Conservation (phyloP, 2,329 filamentous ascomycete species). For the Colletotrichum orbiculare region DNA sequence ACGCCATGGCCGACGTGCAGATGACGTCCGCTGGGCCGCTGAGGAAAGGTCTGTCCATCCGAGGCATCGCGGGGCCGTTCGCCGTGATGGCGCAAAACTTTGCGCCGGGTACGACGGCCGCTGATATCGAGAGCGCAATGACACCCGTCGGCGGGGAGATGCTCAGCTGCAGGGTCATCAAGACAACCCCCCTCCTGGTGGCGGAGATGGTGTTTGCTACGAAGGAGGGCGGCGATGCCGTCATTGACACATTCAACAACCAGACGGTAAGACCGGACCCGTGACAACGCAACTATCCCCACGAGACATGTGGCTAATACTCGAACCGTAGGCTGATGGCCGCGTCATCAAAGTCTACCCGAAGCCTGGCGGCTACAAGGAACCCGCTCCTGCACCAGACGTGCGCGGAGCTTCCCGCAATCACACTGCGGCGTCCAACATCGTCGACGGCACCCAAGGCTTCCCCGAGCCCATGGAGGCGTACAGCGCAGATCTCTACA, state of each 20-base stretch:
- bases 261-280: constrained; percentile 69
- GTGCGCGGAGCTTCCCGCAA: constrained; percentile 42
- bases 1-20: constrained; percentile 43
- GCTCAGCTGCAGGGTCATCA: constrained; percentile 73
- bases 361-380: constrained; percentile 63
- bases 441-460: constrained; percentile 66
- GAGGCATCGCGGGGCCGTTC: constrained; percentile 78
- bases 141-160: constrained; percentile 78
- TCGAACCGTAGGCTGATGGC: constrained; percentile 72
- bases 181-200: constrained; percentile 76
- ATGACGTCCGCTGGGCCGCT: constrained; percentile 41
- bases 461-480: constrained; percentile 62
- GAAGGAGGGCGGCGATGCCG: constrained; percentile 77
- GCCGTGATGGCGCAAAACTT: constrained; percentile 84
- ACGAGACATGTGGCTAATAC: constrained; percentile 1
- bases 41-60: constrained; percentile 71
- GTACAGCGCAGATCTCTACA: constrained; percentile 58
- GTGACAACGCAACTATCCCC: neutral
- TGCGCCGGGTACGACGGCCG: constrained; percentile 81
- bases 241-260: constrained; percentile 81
- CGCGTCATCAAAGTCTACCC: constrained; percentile 78
- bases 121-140: constrained; percentile 86
- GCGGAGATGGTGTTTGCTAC: constrained; percentile 81
- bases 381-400: constrained; percentile 44
- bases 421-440: constrained; percentile 46